These are phyloP conservation scores for Leccinum rimulosum DNA, from an alignment of 768 basidiomycete genomes.

Conservation along the genomic window DNA sequence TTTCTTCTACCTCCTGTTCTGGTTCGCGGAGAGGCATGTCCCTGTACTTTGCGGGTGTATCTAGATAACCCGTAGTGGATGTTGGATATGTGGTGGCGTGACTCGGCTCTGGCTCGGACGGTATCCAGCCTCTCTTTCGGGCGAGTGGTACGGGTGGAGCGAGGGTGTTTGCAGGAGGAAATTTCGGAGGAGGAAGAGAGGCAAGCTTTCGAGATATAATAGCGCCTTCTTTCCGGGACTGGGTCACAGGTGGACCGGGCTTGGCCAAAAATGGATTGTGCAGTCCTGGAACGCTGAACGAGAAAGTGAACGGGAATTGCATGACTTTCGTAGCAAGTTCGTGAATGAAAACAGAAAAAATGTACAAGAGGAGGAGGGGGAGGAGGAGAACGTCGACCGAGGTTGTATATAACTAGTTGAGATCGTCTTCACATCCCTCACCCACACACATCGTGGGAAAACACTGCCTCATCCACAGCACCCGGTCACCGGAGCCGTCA, in stretches of 20 bases:
- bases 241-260: constrained; percentile 16
- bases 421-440: neutral
- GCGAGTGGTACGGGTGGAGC: constrained; percentile 41
- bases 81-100: constrained; percentile 49
- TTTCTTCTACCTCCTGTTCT: constrained; percentile 45
- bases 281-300: constrained; percentile 59
- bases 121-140: constrained; percentile 74
- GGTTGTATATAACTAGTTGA: neutral
- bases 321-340: constrained; percentile 34
- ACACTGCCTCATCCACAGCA: neutral
- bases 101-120: constrained; percentile 55
- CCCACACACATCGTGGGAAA: constrained; percentile 7
- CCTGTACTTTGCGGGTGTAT: constrained; percentile 64
- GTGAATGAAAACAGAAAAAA: constrained; percentile 11
- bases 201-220: constrained; percentile 20
- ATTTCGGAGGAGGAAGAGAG: constrained; percentile 18
- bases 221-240: constrained; percentile 28
- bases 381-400: neutral
- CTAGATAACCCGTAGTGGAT: constrained; percentile 63
- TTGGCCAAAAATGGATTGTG: constrained; percentile 58
- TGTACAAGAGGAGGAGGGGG: neutral
- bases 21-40: constrained; percentile 31
- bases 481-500: neutral
- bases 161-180: constrained; percentile 15
- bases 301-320: constrained; percentile 74